Percentiles rank a stretch among this genome's conserved stretches.
Conservation (phyloP, 1,139 yeast species). For the Geotrichum candidum region DNA sequence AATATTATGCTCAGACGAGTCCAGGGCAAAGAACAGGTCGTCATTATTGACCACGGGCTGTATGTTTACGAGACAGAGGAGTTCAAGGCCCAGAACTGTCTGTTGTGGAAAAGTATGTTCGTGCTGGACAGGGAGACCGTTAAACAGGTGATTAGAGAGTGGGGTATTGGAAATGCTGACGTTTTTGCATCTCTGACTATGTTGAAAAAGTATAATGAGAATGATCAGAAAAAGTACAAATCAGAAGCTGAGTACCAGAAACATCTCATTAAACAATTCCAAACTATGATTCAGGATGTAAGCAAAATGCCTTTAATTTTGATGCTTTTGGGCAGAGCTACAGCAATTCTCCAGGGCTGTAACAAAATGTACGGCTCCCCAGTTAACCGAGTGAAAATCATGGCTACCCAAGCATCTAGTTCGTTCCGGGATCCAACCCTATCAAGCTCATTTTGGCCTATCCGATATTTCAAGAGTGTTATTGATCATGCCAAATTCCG, state of each 20-base stretch:
- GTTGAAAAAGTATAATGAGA: conserved; percentile 41
- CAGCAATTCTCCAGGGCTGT: conserved; percentile 67
- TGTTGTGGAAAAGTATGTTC: conserved; percentile 59
- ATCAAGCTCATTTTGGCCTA: neutral
- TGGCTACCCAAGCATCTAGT: conserved; percentile 50
- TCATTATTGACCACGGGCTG: conserved; percentile 70
- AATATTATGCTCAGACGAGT: conserved; percentile 52
- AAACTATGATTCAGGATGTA: conserved; percentile 52
- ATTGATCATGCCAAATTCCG: conserved; percentile 13
- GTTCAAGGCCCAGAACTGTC: conserved; percentile 52
- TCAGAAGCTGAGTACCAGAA: conserved; percentile 35
- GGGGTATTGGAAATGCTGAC: conserved; percentile 73
- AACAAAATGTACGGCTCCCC: conserved; percentile 67
- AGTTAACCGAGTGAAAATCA: conserved; percentile 58
- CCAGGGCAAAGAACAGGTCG: conserved; percentile 47
- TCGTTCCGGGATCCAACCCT: conserved; percentile 13
- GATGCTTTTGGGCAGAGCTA: conserved; percentile 60
- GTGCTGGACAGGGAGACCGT: conserved; percentile 48
- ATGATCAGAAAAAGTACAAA: conserved; percentile 1
- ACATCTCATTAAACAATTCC: conserved; percentile 38
- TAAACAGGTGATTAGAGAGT: conserved; percentile 43
- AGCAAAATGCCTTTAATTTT: conserved; percentile 62
- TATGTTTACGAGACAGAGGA: conserved; percentile 49
- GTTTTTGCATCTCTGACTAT: conserved; percentile 56
- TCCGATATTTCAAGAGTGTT: conserved; percentile 2